These are phyloP conservation scores for Fusarium verrucosum DNA, from an alignment of 2,329 filamentous ascomycete species.

Conservation along the genomic window DNA sequence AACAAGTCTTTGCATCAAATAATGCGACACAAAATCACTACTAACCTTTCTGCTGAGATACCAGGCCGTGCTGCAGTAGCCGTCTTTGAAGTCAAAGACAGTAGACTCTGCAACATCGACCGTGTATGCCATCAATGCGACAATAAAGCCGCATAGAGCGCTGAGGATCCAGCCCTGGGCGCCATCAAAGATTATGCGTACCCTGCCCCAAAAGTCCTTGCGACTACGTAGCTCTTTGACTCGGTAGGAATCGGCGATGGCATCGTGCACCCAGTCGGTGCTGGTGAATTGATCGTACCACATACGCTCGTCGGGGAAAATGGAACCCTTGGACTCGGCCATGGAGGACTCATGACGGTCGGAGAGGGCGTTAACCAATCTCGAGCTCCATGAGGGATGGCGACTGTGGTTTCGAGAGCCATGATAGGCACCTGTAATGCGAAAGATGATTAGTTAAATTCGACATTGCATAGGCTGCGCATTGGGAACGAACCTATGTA, in stretches of 20 bases:
- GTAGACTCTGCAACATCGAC: conserved; percentile 88
- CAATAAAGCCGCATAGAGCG: conserved; percentile 85
- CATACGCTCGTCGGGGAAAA: conserved; percentile 83
- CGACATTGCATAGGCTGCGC: not conserved
- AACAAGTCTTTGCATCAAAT: not conserved
- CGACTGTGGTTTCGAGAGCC: conserved; percentile 63
- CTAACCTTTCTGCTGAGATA: conserved; percentile 74
- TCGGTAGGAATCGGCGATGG: conserved; percentile 91
- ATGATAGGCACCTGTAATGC: conserved; percentile 50
- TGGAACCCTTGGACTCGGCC: conserved; percentile 70
- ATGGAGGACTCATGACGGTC: conserved; percentile 65
- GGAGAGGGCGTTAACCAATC: conserved; percentile 69
- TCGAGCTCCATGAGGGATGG: conserved; percentile 66
- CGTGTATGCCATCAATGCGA: conserved; percentile 85
- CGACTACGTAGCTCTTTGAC: conserved; percentile 83
- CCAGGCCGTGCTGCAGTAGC: conserved; percentile 80
- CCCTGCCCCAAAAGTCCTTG: conserved; percentile 84
- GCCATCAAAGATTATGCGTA: conserved; percentile 81
- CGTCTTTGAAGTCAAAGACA: conserved; percentile 90
- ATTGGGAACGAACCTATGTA: conserved; percentile 50
- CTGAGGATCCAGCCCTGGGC: conserved; percentile 95
- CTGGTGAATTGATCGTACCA: conserved; percentile 99
- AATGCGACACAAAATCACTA: not conserved
- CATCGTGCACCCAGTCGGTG: conserved; percentile 98
- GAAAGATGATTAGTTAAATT: conserved; percentile 14